Conservation (phyloP, 805 yeast species). For the Candida nemodendra region DNA sequence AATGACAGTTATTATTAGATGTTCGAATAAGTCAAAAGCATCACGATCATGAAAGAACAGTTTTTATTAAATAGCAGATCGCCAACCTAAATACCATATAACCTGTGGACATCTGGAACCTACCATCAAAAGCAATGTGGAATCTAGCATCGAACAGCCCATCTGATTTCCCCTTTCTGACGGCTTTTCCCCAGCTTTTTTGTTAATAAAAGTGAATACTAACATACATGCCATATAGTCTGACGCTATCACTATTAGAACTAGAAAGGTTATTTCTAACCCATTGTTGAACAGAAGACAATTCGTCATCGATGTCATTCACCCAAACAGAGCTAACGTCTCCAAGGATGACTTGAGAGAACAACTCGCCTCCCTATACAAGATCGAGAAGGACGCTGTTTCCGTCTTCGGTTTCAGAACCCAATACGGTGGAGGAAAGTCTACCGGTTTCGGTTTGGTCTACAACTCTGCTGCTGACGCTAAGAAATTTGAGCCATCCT, state of each 20-base stretch:
- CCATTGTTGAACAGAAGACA: slow-evolving; percentile 99
- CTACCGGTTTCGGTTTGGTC: slow-evolving; percentile 98
- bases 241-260: slow-evolving; percentile 99
- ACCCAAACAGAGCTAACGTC: slow-evolving; percentile 99
- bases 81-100: no score
- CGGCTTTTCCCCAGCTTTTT: no score
- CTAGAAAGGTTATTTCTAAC: slow-evolving; percentile 98
- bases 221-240: no score
- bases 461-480: slow-evolving; percentile 98
- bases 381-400: slow-evolving; percentile 65
- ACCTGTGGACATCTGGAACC: no score
- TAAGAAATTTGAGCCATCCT: slow-evolving; percentile 97
- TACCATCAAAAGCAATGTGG: no score
- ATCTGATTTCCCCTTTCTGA: no score
- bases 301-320: slow-evolving; percentile 98
- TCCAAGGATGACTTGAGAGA: slow-evolving; percentile 98
- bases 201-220: no score
- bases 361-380: slow-evolving; percentile 57
- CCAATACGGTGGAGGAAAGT: slow-evolving; percentile 99
- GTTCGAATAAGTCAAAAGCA: no score
- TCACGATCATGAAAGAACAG: no score
- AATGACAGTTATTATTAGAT: no score
- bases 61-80: no score
- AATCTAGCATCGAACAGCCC: no score
- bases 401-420: slow-evolving; percentile 99